Base-by-base conservation (phyloP, 2,329 filamentous ascomycete genomes). In the Nigrospora osmanthi region DNA sequence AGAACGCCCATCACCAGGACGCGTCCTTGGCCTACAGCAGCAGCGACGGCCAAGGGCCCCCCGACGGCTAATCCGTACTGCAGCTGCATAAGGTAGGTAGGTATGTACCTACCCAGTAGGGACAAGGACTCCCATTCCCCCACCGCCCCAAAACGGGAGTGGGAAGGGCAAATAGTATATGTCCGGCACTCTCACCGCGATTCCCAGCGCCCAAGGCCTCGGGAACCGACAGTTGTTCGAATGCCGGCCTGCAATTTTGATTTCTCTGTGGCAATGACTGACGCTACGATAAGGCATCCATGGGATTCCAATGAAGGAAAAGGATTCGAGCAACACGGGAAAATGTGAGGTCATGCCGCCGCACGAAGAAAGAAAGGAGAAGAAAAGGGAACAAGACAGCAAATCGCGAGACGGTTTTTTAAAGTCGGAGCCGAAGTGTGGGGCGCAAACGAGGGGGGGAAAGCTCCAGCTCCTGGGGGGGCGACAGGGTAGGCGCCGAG, bases 241-340 rank as follows among this genome's bases (percentile, higher is more conserved):
- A 38, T 53, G 53, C 58, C 53, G 51, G 53, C 57, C 55, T 62
- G 59, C 59, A 62, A 91, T 91, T 86, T 75, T 76, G 69, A 70
- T 85, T 68, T 49, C 62, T 87, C 85, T 90, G 78, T 76, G 83
- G 80, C 82, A 79, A 57, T 76, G 80, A 85, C 78, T 81, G 85
- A 89, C 85, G 83, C 85, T 81, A 57, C 66, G 68, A 68, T 59
- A 55, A 52, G 52, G 52, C 52, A 71, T 75, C 71, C 72, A 75
- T 81, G 69, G 66, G 57, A 63, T 70, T 72, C 76, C 68, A 65
- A 72, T 63, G 54, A 63, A 58, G 52, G 59, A 62, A 59, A 62
- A 62, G 71, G 72, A 82, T 73, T 74, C 78, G 83, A 85, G 85
- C 84, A 89, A 89, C 83, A 87, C 81, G 84, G 84, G 80, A 77